Conservation (phyloP, 1,284 basidiomycete species). For the Naganishia albida region DNA sequence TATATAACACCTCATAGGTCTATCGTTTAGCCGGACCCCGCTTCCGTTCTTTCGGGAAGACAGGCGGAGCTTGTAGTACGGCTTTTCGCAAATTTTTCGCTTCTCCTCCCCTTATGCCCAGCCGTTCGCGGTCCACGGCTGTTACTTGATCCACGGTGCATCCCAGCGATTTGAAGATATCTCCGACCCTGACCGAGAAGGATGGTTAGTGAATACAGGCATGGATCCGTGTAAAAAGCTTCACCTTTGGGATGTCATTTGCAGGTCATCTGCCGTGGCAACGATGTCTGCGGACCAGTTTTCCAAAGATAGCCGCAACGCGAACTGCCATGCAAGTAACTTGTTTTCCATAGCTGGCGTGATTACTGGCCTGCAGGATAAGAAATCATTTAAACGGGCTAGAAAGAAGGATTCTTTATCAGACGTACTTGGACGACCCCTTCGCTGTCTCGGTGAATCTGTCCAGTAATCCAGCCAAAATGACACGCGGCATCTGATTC, state of each 20-base stretch:
- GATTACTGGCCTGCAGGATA: slow-evolving; percentile 60
- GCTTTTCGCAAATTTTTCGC: slow-evolving; percentile 67
- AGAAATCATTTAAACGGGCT: background rate
- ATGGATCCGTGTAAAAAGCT: slow-evolving; percentile 41
- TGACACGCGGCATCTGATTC: slow-evolving; percentile 61
- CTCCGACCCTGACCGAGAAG: slow-evolving; percentile 42
- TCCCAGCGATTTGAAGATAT: slow-evolving; percentile 58
- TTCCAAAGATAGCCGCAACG: slow-evolving; percentile 74
- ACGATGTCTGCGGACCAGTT: slow-evolving; percentile 70
- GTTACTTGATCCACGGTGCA: slow-evolving; percentile 68
- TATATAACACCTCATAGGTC: too few species aligned
- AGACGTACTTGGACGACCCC: slow-evolving; percentile 63
- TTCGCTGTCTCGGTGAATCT: slow-evolving; percentile 75
- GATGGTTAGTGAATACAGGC: background rate
- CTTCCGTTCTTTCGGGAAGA: slow-evolving; percentile 67
- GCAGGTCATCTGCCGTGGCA: slow-evolving; percentile 70
- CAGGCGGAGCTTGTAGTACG: slow-evolving; percentile 69
- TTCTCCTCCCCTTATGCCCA: slow-evolving; percentile 63
- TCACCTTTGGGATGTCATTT: slow-evolving; percentile 64
- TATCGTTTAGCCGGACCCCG: slow-evolving; percentile 51
- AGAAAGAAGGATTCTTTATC: background rate
- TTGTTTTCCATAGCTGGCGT: slow-evolving; percentile 71
- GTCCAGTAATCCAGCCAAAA: slow-evolving; percentile 72
- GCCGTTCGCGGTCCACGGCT: slow-evolving; percentile 64
- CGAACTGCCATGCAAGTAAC: slow-evolving; percentile 74